Evolutionary conservation across 352 stramenopile species (phyloP), one percentile per base, ranked within the genome.

Genomic region (Pythium oligandrum): DNA sequence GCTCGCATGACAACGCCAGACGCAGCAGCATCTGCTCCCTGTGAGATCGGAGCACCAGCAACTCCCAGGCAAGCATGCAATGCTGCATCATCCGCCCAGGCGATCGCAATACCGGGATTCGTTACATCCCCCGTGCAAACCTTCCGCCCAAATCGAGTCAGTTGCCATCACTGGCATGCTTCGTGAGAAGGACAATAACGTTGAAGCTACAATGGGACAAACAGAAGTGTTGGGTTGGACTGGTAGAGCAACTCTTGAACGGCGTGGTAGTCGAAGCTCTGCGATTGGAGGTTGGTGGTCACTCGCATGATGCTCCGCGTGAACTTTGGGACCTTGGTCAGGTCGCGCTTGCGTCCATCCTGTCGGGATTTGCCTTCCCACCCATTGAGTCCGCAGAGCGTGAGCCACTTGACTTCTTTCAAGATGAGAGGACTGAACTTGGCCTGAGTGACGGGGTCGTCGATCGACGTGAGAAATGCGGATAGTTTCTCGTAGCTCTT

Each of bases 401-500:
- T 83, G 8, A 86, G 68, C 79, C 79, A 90, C 56, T 69, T 78
- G 7, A 64, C 57, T 34, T 77, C 57, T n/a, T 83, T 81, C n/a
- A 88, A 56, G 40, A 83, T 69, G 32, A 90, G 45, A n/a, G 75
- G 67, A 17, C 74, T 53, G 49, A 80, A 84, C 38, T 58, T 53
- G 51, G 73, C 75, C n/a, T 68, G 61, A 7, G 53, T 68, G 40
- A 64, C 65, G 1, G 75, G 79, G 44, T 90, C 75, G 33, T 83
- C 64, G 34, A 86, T 70, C 8, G 59, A 65, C 12, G 58, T 44
- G 11, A 90, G 42, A 33, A 86, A 90, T 4, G 55, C 47, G 17
- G 79, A 87, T 3, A 90, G 59, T 42, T 85, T 82, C n/a, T 82
- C 73, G 48, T 75, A 88, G 48, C 64, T 87, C 45, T 78, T 83